Evolutionary conservation across 1,284 basidiomycete species (phyloP).

Genomic region (Phlebopus sp.): DNA sequence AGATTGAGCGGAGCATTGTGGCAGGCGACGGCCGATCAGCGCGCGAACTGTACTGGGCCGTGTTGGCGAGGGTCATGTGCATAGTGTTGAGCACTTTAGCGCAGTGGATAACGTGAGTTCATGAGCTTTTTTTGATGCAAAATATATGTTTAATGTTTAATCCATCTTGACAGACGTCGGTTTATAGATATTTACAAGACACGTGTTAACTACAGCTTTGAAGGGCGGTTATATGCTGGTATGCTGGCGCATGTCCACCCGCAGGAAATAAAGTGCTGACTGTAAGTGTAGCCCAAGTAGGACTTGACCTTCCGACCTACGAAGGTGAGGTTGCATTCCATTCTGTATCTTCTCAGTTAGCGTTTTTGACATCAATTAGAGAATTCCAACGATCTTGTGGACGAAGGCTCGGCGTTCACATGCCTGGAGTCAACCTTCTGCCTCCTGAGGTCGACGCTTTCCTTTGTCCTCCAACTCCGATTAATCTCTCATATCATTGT

Average conservation of each 20-base stretch:
- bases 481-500: constrained; percentile 18
- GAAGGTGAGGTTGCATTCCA: constrained; percentile 14
- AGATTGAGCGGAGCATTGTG: constrained; percentile 23
- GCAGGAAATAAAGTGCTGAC: not conserved
- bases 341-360: not conserved
- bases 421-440: constrained; percentile 12
- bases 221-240: constrained; percentile 23
- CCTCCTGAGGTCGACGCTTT: constrained; percentile 12
- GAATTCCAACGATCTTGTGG: not conserved
- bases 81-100: constrained; percentile 16
- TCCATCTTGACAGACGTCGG: constrained; percentile 3
- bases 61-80: constrained; percentile 12
- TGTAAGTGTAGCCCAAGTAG: constrained; percentile 12
- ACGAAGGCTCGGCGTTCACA: not conserved
- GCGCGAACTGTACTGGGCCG: constrained; percentile 13
- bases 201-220: constrained; percentile 21
- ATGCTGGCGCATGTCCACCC: not conserved
- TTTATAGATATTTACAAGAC: constrained; percentile 8
- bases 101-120: constrained; percentile 17
- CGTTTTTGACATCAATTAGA: constrained; percentile 1
- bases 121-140: not conserved
- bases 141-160: not conserved
- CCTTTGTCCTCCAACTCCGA: constrained; percentile 24
- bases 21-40: not conserved
- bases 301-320: constrained; percentile 21